Percentiles rank a stretch among this genome's conserved stretches.
These are phyloP conservation scores for Verruconis gallopava DNA, from an alignment of 2,329 filamentous ascomycete species.

Conservation along the genomic window DNA sequence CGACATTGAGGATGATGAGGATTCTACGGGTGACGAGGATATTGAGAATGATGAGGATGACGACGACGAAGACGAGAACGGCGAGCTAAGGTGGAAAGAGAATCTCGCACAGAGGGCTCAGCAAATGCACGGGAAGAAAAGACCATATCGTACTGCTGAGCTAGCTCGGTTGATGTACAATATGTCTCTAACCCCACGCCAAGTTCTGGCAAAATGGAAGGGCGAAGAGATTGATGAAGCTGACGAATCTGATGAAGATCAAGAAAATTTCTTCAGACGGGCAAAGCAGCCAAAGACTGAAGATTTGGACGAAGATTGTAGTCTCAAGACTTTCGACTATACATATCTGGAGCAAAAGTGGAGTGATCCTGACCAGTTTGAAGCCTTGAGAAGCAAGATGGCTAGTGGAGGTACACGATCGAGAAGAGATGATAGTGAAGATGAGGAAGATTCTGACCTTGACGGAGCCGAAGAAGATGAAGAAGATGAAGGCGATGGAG, in stretches of 20 bases:
- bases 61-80: slow-evolving; percentile 54
- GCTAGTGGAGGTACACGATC: slow-evolving; percentile 49
- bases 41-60: slow-evolving; percentile 41
- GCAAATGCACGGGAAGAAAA: slow-evolving; percentile 54
- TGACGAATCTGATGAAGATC: slow-evolving; percentile 45
- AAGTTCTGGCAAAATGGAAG: slow-evolving; percentile 70
- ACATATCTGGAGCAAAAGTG: slow-evolving; percentile 72
- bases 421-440: slow-evolving; percentile 38
- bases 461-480: slow-evolving; percentile 47
- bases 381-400: slow-evolving; percentile 62
- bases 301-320: slow-evolving; percentile 53
- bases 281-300: slow-evolving; percentile 34
- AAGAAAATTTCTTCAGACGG: slow-evolving; percentile 53
- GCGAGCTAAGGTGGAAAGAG: slow-evolving; percentile 72
- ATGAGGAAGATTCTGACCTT: slow-evolving; percentile 38
- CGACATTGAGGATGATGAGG: slow-evolving; percentile 31
- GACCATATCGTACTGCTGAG: slow-evolving; percentile 66
- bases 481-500: slow-evolving; percentile 62
- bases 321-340: slow-evolving; percentile 69
- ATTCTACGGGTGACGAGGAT: slow-evolving; percentile 33
- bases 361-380: slow-evolving; percentile 66
- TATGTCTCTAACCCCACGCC: slow-evolving; percentile 56
- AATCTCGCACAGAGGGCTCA: slow-evolving; percentile 67
- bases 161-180: slow-evolving; percentile 86
- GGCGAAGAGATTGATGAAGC: slow-evolving; percentile 46